These are phyloP conservation scores for Diaporthe sp. DNA, from an alignment of 2,329 filamentous ascomycete species.

Conservation along the genomic window DNA sequence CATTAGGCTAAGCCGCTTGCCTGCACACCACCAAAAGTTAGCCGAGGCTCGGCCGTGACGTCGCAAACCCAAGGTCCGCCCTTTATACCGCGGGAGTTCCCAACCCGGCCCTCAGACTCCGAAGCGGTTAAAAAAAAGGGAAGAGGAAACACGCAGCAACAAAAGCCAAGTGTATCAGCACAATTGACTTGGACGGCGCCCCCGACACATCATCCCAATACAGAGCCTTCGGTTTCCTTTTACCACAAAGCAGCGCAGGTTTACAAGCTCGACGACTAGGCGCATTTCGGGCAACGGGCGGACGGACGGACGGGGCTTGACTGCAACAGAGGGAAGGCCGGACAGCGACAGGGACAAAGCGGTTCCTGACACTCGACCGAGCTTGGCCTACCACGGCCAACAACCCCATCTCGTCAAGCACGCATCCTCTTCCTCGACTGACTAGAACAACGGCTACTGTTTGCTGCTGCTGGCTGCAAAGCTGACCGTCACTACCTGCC, in stretches of 20 bases:
- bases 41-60: conserved; percentile 38
- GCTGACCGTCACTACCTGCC: not conserved
- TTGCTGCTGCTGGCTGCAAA: not conserved
- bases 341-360: conserved; percentile 11
- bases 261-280: conserved; percentile 20
- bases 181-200: not conserved
- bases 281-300: conserved; percentile 27
- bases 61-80: conserved; percentile 30
- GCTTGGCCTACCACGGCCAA: not conserved
- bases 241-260: not conserved
- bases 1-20: not conserved
- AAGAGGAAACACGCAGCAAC: not conserved
- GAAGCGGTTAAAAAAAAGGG: not conserved
- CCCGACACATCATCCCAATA: not conserved
- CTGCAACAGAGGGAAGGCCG: conserved; percentile 7
- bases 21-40: conserved; percentile 32
- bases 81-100: conserved; percentile 28
- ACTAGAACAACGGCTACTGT: not conserved
- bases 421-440: conserved; percentile 1
- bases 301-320: conserved; percentile 30
- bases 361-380: not conserved
- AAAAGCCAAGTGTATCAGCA: conserved; percentile 26
- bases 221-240: not conserved
- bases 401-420: not conserved
- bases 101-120: conserved; percentile 30